Evolutionary conservation across 306 rosid species (phyloP).

Genomic region (Prunus mongolica): DNA sequence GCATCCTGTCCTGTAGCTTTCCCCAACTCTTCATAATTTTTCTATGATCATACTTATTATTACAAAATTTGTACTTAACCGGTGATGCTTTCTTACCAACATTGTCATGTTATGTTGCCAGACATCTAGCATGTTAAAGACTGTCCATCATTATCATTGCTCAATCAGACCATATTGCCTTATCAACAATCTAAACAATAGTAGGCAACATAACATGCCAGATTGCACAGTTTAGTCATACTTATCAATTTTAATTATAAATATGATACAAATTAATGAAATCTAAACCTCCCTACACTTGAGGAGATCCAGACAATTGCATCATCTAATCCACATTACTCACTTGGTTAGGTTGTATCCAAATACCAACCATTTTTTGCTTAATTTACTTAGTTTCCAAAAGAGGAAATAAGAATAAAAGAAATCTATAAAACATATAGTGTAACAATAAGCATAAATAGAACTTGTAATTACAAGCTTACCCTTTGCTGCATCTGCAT

Average conservation of each 20-base stretch:
- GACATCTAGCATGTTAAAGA: background rate
- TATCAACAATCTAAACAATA: background rate
- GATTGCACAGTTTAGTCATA: background rate
- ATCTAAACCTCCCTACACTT: background rate
- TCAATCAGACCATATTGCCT: background rate
- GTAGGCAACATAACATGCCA: background rate
- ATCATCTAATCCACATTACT: background rate
- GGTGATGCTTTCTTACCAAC: background rate
- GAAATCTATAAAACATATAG: background rate
- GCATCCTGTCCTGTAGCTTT: background rate
- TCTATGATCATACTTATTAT: background rate
- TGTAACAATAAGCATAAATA: background rate
- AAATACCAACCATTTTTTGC: background rate
- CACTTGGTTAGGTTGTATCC: background rate
- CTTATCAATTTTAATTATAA: background rate
- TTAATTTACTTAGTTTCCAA: background rate
- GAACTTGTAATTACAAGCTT: constrained; percentile 27
- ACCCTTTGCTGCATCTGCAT: constrained; percentile 76
- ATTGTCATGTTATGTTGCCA: background rate
- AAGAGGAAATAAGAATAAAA: background rate
- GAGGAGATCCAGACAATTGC: background rate
- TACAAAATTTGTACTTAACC: background rate
- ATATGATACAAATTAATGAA: background rate
- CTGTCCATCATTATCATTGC: background rate
- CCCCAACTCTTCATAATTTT: background rate